Evolutionary conservation across 495 filamentous ascomycete species (phyloP).

Genomic region (Daldinia childiae): DNA sequence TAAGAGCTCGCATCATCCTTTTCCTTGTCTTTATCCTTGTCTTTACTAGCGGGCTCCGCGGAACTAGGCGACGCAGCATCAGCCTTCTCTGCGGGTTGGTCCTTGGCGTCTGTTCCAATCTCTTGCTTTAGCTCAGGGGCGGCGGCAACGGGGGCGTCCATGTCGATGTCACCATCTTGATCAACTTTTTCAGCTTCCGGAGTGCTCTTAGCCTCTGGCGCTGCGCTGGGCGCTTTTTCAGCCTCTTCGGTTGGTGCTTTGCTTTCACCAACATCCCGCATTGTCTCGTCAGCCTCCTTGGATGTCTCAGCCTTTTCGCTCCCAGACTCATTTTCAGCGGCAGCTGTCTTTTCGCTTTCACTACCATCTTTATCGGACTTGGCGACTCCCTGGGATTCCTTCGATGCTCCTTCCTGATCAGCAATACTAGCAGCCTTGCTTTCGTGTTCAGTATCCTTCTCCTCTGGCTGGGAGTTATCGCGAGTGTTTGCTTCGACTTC

Average conservation of each 20-base stretch:
- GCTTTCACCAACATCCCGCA: slow-evolving; percentile 39
- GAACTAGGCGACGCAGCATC: background rate
- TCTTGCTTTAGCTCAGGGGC: slow-evolving; percentile 15
- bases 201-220: slow-evolving; percentile 16
- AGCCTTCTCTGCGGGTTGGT: slow-evolving; percentile 21
- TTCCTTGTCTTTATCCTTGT: slow-evolving; percentile 2
- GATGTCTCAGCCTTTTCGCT: slow-evolving; percentile 20
- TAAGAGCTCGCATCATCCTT: slow-evolving; percentile 3
- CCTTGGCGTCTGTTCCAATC: slow-evolving; percentile 17
- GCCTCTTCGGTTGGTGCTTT: slow-evolving; percentile 26
- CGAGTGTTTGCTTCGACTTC: slow-evolving; percentile 37
- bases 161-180: slow-evolving; percentile 44
- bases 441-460: slow-evolving; percentile 48
- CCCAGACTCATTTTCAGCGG: slow-evolving; percentile 3
- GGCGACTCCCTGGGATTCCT: slow-evolving; percentile 24
- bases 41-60: background rate
- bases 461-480: slow-evolving; percentile 48
- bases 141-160: slow-evolving; percentile 31
- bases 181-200: slow-evolving; percentile 31
- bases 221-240: slow-evolving; percentile 21
- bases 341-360: slow-evolving; percentile 37
- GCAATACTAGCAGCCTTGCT: slow-evolving; percentile 46
- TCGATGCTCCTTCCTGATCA: slow-evolving; percentile 35
- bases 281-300: slow-evolving; percentile 49
- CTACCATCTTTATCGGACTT: slow-evolving; percentile 35